Evolutionary conservation across 1,284 basidiomycete species (phyloP).

Genomic region (Sporisorium sorghi): DNA sequence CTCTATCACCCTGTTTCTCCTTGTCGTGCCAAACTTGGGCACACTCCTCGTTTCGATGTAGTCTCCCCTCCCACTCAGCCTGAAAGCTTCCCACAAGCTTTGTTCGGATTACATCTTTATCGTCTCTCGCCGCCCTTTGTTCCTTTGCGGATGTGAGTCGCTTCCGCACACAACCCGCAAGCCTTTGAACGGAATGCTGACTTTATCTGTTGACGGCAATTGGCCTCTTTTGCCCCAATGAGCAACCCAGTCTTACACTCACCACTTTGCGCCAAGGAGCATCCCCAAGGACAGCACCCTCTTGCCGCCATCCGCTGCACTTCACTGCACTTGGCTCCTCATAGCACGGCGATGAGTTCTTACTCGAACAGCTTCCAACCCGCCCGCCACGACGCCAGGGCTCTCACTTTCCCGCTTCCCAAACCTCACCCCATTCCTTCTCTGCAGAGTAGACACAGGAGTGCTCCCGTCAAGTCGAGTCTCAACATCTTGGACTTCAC

Average conservation of each 20-base stretch:
- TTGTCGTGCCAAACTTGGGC: not conserved
- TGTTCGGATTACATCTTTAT: slow-evolving; percentile 23
- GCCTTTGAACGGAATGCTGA: slow-evolving; percentile 6
- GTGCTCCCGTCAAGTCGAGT: not conserved
- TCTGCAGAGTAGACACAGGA: not conserved
- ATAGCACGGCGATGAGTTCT: not conserved
- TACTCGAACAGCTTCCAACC: not conserved
- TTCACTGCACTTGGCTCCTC: no score
- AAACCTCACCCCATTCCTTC: not conserved
- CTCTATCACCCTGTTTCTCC: not conserved
- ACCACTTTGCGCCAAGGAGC: not conserved
- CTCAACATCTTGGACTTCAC: slow-evolving; percentile 2
- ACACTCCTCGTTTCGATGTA: not conserved
- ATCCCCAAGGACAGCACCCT: no score
- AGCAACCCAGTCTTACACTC: not conserved
- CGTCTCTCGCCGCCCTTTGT: not conserved
- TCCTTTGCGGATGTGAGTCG: slow-evolving; percentile 22
- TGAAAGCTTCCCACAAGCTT: slow-evolving; percentile 21
- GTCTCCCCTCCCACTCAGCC: not conserved
- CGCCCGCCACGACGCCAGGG: not conserved
- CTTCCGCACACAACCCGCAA: not conserved
- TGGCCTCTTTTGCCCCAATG: not conserved
- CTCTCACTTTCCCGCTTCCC: not conserved
- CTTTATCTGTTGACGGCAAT: not conserved
- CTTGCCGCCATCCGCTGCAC: not conserved